Conservation (phyloP, 2,329 filamentous ascomycete species). For the Penicillium sp. region DNA sequence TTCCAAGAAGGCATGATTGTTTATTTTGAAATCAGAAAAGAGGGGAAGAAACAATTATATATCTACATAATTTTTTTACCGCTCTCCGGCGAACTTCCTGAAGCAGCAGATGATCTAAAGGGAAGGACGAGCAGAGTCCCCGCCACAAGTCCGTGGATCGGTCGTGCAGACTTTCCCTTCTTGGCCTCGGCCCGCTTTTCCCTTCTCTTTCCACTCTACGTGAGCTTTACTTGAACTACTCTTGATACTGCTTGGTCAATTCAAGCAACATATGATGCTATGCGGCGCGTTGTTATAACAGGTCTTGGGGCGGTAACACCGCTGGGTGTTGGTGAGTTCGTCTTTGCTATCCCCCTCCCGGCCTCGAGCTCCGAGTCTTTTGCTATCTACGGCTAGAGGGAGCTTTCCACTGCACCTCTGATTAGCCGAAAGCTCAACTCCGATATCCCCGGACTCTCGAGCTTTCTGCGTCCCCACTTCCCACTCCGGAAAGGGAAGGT, state of each 20-base stretch:
- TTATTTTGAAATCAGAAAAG: conserved; percentile 6
- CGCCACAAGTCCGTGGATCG: conserved; percentile 9
- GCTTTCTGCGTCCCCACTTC: conserved; percentile 28
- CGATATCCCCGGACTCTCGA: conserved; percentile 10
- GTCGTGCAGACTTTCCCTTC: conserved; percentile 44
- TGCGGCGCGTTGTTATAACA: conserved; percentile 75
- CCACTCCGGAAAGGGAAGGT: conserved; percentile 35
- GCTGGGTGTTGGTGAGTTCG: conserved; percentile 67
- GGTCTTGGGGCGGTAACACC: conserved; percentile 81
- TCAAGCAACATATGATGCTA: conserved; percentile 26
- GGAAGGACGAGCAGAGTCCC: conserved; percentile 21
- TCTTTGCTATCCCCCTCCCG: conserved; percentile 14
- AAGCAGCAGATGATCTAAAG: conserved; percentile 18
- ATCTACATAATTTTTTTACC: conserved; percentile 1
- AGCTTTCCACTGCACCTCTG: neutral
- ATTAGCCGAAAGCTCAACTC: neutral
- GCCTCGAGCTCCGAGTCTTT: neutral
- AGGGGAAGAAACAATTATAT: conserved; percentile 5
- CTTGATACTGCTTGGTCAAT: neutral
- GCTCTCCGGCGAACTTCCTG: conserved; percentile 22
- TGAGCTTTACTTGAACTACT: neutral
- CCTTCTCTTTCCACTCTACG: conserved; percentile 2
- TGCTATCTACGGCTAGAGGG: neutral
- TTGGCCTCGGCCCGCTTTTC: conserved; percentile 23
- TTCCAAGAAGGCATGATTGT: conserved; percentile 31